These are phyloP conservation scores for Penicillium sp. DNA, from an alignment of 2,329 filamentous ascomycete species.

Conservation along the genomic window DNA sequence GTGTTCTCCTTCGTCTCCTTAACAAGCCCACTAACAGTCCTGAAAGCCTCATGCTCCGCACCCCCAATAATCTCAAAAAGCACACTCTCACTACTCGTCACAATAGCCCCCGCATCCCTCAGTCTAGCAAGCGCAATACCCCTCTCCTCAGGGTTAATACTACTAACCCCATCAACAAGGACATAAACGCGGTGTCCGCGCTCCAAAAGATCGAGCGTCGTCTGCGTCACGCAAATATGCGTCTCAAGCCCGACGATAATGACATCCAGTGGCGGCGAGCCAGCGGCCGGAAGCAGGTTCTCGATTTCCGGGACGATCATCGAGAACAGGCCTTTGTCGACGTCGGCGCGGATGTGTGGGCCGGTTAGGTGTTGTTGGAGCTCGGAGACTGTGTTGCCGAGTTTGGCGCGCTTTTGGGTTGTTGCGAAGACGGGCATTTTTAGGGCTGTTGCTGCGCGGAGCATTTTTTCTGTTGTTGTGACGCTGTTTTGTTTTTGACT, in stretches of 20 bases:
- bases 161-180: constrained; percentile 83
- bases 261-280: constrained; percentile 52
- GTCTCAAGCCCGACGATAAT: constrained; percentile 87
- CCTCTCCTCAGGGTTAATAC: constrained; percentile 78
- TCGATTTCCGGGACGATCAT: constrained; percentile 74
- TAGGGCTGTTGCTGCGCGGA: constrained; percentile 52
- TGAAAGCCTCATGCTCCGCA: constrained; percentile 67
- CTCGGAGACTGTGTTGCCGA: constrained; percentile 77
- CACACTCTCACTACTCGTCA: constrained; percentile 86
- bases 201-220: constrained; percentile 72
- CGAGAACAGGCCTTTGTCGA: constrained; percentile 86
- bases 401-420: constrained; percentile 73
- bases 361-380: constrained; percentile 51
- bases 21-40: constrained; percentile 67
- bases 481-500: constrained; percentile 53
- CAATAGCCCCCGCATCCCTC: constrained; percentile 67
- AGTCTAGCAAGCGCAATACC: constrained; percentile 72
- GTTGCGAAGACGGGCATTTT: constrained; percentile 77
- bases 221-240: constrained; percentile 94
- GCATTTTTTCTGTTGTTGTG: constrained; percentile 64
- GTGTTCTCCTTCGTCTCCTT: constrained; percentile 73
- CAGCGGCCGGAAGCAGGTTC: constrained; percentile 31
- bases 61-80: constrained; percentile 88
- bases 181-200: constrained; percentile 79
- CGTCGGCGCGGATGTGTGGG: constrained; percentile 52